These are phyloP conservation scores for Boletus sensibilis DNA, from an alignment of 768 basidiomycete species.

Conservation along the genomic window DNA sequence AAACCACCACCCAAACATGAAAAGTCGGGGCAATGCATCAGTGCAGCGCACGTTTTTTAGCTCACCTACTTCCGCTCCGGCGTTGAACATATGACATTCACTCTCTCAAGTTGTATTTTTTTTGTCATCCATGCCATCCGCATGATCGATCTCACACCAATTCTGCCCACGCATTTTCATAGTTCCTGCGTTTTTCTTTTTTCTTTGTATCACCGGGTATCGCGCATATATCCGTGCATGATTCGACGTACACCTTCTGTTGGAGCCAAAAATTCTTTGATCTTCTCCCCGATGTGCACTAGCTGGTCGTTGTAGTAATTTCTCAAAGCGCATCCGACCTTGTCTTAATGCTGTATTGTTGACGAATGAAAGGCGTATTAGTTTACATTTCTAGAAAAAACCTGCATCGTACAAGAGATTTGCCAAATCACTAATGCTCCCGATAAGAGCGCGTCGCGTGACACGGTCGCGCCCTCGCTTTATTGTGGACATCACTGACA, in stretches of 20 bases:
- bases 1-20: constrained; percentile 65
- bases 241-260: constrained; percentile 9
- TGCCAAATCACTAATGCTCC: too few relatives aligned
- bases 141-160: constrained; percentile 6
- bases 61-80: constrained; percentile 30
- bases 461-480: constrained; percentile 1
- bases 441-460: constrained; percentile 10
- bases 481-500: not conserved
- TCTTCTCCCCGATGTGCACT: not conserved
- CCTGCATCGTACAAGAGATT: too few relatives aligned
- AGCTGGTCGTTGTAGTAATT: constrained; percentile 7
- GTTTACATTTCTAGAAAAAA: too few relatives aligned
- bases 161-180: constrained; percentile 15
- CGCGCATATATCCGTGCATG: constrained; percentile 25
- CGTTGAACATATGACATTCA: constrained; percentile 27
- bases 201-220: constrained; percentile 23
- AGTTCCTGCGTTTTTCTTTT: not conserved
- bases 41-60: constrained; percentile 50
- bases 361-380: constrained; percentile 13
- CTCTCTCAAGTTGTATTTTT: constrained; percentile 24
- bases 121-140: constrained; percentile 6
- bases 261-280: constrained; percentile 3
- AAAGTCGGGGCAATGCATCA: constrained; percentile 53
- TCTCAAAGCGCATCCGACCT: constrained; percentile 4
- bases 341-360: constrained; percentile 18